Evolutionary conservation across 2,329 filamentous ascomycete species (phyloP).

Genomic region (Westerdykella ornata): DNA sequence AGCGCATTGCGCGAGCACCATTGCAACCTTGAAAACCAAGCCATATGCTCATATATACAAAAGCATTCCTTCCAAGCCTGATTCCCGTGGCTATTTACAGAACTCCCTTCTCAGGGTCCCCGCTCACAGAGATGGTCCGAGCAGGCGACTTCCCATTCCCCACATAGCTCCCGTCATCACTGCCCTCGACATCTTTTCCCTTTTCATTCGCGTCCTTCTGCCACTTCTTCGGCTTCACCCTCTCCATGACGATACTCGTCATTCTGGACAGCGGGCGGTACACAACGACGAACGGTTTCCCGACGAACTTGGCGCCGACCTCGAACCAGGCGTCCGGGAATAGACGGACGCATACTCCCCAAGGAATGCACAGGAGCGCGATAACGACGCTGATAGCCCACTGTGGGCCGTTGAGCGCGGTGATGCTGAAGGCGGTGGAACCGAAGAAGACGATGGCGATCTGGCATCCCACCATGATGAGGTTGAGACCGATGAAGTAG

Average conservation of each 20-base stretch:
- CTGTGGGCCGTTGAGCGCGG: slow-evolving; percentile 44
- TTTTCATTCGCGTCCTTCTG: slow-evolving; percentile 3
- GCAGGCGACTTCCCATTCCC: slow-evolving; percentile 15
- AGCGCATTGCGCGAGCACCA: too few relatives aligned
- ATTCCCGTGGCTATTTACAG: slow-evolving; percentile 4
- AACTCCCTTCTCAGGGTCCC: slow-evolving; percentile 14
- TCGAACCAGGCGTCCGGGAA: slow-evolving; percentile 43
- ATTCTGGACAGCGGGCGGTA: slow-evolving; percentile 17
- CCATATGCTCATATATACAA: too few relatives aligned
- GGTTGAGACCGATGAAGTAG: slow-evolving; percentile 52
- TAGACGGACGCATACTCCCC: slow-evolving; percentile 45
- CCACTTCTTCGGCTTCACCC: slow-evolving; percentile 10
- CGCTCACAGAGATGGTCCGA: slow-evolving; percentile 5
- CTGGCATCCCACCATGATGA: slow-evolving; percentile 53
- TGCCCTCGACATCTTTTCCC: slow-evolving; percentile 5
- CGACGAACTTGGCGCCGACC: slow-evolving; percentile 15
- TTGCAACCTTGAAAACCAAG: too few relatives aligned
- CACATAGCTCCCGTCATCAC: slow-evolving; percentile 7
- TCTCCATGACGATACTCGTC: slow-evolving; percentile 7
- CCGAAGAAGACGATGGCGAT: slow-evolving; percentile 52
- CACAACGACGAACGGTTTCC: slow-evolving; percentile 18
- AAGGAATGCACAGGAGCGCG: slow-evolving; percentile 46
- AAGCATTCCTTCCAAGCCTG: too few relatives aligned
- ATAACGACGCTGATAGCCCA: slow-evolving; percentile 51
- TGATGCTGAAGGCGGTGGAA: slow-evolving; percentile 48